phyloP scores from a whole-genome alignment of 2,329 filamentous ascomycete species.

The Beauveria asiatica region DNA sequence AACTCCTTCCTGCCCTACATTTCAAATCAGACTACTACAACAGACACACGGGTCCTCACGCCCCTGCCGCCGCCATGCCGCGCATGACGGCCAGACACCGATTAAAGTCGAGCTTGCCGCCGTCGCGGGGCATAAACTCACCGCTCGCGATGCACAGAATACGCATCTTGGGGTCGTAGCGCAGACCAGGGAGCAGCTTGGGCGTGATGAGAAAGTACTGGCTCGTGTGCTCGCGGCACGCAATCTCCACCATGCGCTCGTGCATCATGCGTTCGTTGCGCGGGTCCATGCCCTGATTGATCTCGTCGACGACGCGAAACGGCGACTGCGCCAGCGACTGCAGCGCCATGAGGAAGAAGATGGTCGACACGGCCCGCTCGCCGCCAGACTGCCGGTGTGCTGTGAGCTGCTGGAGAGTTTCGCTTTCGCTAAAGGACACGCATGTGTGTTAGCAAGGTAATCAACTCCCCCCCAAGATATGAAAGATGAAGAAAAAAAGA shows the following conservation, averaged over 20 bases:
- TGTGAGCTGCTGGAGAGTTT: slow-evolving; percentile 75
- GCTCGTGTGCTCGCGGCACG: slow-evolving; percentile 70
- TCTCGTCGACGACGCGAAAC: slow-evolving; percentile 97
- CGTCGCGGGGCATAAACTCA: slow-evolving; percentile 56
- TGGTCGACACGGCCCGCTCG: slow-evolving; percentile 91
- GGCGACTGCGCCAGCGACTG: slow-evolving; percentile 89
- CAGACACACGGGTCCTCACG: not conserved
- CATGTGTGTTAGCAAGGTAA: slow-evolving; percentile 6
- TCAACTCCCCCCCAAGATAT: not conserved
- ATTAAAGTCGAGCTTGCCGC: slow-evolving; percentile 40
- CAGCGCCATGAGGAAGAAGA: slow-evolving; percentile 98
- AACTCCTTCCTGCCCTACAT: not conserved
- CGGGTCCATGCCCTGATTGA: slow-evolving; percentile 99
- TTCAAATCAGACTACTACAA: no score
- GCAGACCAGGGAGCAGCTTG: slow-evolving; percentile 77
- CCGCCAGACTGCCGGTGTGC: slow-evolving; percentile 93
- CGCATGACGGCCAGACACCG: slow-evolving; percentile 37
- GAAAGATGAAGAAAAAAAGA: not conserved
- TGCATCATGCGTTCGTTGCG: slow-evolving; percentile 98
- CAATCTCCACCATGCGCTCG: slow-evolving; percentile 95
- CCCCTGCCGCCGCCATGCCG: slow-evolving; percentile 19
- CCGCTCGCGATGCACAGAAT: slow-evolving; percentile 91
- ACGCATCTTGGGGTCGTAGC: slow-evolving; percentile 85
- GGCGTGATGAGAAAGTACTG: slow-evolving; percentile 97
- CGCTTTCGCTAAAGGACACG: slow-evolving; percentile 52